Base-by-base conservation (phyloP, 176 grass and related monocot genomes). In the Carex kokanica region DNA sequence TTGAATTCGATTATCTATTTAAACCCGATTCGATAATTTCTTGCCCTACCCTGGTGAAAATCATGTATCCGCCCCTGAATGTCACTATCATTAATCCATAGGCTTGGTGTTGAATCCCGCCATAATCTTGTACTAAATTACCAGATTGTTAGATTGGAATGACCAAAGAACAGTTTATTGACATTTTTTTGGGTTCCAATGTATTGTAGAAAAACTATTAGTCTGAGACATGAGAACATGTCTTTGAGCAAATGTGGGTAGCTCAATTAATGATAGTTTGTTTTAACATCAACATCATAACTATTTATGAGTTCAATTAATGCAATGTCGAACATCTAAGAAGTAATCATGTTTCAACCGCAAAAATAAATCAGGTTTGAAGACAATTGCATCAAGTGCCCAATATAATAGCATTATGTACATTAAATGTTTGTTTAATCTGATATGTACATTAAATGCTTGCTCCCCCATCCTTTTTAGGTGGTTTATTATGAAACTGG, bases 241-340 rank as follows among this genome's bases (percentile, higher is more conserved):
- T 43, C 29, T 7, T 2, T 70, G 40, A 18, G 51, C 43, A 51
- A 74, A 52, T 25, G 43, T 51, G 1, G n/a, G 16, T 52, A 15
- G 17, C 32, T 2, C 17, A 53, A 74, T 27, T 74, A 47, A 16
- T 74, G 49, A 13, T 74, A 47, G 71, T 52, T 40, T 27, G 71
- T 15, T 74, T 74, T 52, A 51, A 24, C 4, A 10, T 74, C 45
- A 47, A 52, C 71, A 74, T 52, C 21, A 74, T 12, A 15, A 53
- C 9, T 74, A 74, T 74, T 74, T 52, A 74, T 47, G 21, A 53
- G 71, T 52, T 74, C 43, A 74, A 52, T 74, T 2, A 53, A 74
- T 53, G 71, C 12, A 21, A 45, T 8, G 36, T 47, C 7, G 69
- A 14, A 27, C 6, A 8, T 74, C 45, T 11, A 52, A 74, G 43